Evolutionary conservation across 148 eudicot genomes (phyloP), one percentile per base, ranked within the genome.

Genomic region (Spergularia bocconei): DNA sequence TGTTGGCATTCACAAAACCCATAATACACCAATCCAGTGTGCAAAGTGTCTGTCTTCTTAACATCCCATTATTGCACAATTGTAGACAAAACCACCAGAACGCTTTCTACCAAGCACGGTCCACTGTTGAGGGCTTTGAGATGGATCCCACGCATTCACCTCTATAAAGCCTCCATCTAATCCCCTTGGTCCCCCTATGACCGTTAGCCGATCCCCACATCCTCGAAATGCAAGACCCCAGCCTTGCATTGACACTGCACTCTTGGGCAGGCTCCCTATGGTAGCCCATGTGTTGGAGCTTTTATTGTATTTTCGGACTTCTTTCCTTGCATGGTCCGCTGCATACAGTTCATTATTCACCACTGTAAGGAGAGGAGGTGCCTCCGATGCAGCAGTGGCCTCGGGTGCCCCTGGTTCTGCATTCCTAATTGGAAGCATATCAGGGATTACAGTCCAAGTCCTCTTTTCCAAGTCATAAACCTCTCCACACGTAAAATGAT

Each of bases 31-130:
- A 15, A 72, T 78, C 71, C 63, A 52, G 58, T 29, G 48, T 56
- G 48, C 53, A 71, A 55, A 1, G 67, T 48, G 38, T 16, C 16
- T 13, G 51, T 29, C 54, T 62, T 70, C 64, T 86, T 80, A 93
- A 82, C 96, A 93, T 17, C 98, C 91, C 98, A 93, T 93, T 25
- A 93, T 83, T 48, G 96, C 96, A 85, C 98, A 93, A 67, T 91
- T 91, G 78, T 86, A 93, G 67, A 93, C 98, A 73, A 93, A 91
- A 52, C 83, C 85, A 19, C 89, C 86, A 7, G 93, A 87, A 19
- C 75, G 87, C 72, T 91, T 93, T 67, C 90, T 68, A 12, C 75
- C 91, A 4, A 93, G 89, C 74, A 89, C 69, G 13, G 80, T 80
- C 96, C 98, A 91, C 21, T 82, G 82, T 4, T 84, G 89, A 6